Evolutionary conservation across 1,284 basidiomycete genomes (phyloP), one percentile per base, ranked within the genome.

Genomic region (Rugosomyces carneus): DNA sequence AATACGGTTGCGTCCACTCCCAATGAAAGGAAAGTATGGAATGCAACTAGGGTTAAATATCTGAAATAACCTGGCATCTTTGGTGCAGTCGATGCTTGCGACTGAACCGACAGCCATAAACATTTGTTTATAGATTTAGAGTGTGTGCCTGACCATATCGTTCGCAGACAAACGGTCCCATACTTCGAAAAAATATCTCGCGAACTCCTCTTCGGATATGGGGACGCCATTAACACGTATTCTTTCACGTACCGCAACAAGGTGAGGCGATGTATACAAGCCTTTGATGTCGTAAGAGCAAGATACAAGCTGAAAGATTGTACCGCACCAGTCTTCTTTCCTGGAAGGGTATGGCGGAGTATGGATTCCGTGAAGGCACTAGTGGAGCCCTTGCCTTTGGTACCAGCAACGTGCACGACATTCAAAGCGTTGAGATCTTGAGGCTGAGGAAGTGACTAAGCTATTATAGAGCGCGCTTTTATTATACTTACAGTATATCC

Each of bases 371-470:
- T 78, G 58, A 99, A 99, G 1, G 96, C 95, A 48, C 89, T 92
- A 0, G 96, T 96, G 2, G 93, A 98, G 2, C 96, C 96, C 64
- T 99, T 99, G 37, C 96, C 96, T 68, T 99, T 99, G 3, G 96
- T 99, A 2, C 96, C 96, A 10, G 96, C 95, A 59, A 99, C 85
- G 69, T 99, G 96, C 26, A 99, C 80, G 45, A 94, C 92, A 64
- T 98, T 96, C 52, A 99, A 73, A 39, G 69, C 68, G 64, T 99
- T 94, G 43, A 99, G 73, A 56, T 94, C 85, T 44, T 78, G 69
- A 20, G 89, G 80, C 91, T 92, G 60, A 45, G n/a, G 54, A 19
- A 44, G 34, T 18, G 27, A 37, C 26, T 51, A 29, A 46, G 49
- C n/a, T 6, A 13, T 32, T 45, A 49, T 21, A 35, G 35, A n/a